These are phyloP conservation scores for Zygoascus flipseniorum DNA, from an alignment of 805 yeast genomes.

Conservation along the genomic window DNA sequence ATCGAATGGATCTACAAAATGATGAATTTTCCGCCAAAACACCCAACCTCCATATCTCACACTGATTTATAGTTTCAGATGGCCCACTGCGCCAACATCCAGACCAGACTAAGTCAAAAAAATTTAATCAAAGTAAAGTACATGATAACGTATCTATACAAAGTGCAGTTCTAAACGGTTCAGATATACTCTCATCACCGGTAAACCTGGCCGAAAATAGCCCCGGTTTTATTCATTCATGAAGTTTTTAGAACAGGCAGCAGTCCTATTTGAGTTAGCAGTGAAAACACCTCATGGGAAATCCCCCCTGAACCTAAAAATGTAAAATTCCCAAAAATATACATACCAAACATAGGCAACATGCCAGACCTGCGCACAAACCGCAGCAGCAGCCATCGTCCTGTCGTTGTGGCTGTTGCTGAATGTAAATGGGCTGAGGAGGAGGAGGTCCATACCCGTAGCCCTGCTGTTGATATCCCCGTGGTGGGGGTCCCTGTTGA, in stretches of 20 bases:
- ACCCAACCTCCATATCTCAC: no score
- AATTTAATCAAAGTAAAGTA: background rate
- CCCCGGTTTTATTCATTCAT: no score
- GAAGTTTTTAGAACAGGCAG: conserved; percentile 12
- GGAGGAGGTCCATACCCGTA: background rate
- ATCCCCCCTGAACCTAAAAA: background rate
- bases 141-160: background rate
- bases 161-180: background rate
- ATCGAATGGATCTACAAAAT: no score
- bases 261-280: conserved; percentile 11
- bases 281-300: background rate
- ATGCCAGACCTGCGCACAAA: conserved; percentile 27
- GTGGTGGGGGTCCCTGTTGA: conserved; percentile 8
- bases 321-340: conserved; percentile 7
- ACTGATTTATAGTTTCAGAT: no score
- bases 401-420: conserved; percentile 19
- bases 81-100: no score
- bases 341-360: conserved; percentile 26
- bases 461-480: background rate
- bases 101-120: background rate
- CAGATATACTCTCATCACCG: no score
- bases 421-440: conserved; percentile 21
- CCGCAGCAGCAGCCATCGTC: conserved; percentile 28
- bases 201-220: no score
- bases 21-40: no score